Conservation (phyloP, 2,329 filamentous ascomycete genomes). For the Aspergillus neotritici region DNA sequence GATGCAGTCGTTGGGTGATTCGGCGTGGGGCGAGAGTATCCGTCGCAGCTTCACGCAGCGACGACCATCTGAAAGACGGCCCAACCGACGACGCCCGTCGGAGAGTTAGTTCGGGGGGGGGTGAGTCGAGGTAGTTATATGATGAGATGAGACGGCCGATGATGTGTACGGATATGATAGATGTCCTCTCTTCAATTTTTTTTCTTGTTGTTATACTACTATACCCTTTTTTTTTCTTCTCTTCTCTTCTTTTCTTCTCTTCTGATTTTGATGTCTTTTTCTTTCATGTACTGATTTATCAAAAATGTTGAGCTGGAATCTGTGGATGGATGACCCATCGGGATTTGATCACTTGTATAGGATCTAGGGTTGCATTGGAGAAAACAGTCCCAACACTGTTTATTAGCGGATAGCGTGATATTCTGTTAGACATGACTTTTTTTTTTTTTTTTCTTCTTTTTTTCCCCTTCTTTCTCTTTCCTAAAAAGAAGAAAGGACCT, state of each 20-base stretch:
- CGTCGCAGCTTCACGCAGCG: conserved; percentile 73
- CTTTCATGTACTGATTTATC: neutral
- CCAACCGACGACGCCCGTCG: too few relatives aligned
- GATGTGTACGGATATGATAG: conserved; percentile 1
- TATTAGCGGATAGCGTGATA: conserved; percentile 6
- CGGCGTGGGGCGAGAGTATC: conserved; percentile 89
- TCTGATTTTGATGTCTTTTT: conserved; percentile 1
- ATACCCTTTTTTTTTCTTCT: conserved; percentile 5
- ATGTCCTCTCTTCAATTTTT: conserved; percentile 4
- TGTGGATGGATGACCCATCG: neutral
- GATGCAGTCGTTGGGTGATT: conserved; percentile 79
- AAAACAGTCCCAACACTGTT: too few relatives aligned
- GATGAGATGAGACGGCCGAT: conserved; percentile 2
- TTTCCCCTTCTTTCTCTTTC: neutral
- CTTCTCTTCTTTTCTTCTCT: conserved; percentile 5
- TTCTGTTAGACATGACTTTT: neutral
- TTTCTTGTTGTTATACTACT: conserved; percentile 3
- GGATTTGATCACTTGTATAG: too few relatives aligned
- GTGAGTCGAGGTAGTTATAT: conserved; percentile 11
- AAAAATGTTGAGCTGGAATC: neutral
- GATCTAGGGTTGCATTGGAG: too few relatives aligned
- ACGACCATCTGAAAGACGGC: conserved; percentile 32
- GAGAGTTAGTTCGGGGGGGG: neutral
- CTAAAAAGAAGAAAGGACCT: neutral
- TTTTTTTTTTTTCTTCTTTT: neutral